These are phyloP conservation scores for Cutaneotrichosporon cavernicola DNA, from an alignment of 1,284 basidiomycete genomes.

Conservation along the genomic window DNA sequence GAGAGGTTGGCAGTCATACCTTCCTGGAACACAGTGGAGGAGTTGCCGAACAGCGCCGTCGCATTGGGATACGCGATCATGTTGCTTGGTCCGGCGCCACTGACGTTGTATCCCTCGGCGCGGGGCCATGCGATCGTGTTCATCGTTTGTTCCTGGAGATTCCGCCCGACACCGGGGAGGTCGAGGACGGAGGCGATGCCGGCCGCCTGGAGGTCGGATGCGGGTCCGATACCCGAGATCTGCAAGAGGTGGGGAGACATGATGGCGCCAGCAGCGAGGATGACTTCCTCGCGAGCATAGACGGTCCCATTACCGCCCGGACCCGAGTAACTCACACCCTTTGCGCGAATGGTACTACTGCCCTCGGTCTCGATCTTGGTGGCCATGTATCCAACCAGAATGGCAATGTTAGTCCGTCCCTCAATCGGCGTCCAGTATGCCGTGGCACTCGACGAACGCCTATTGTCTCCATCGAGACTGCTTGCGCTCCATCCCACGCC, in stretches of 20 bases:
- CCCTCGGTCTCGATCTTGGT: constrained; percentile 59
- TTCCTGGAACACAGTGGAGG: background rate
- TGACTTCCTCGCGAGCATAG: constrained; percentile 57
- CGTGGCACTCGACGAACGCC: constrained; percentile 54
- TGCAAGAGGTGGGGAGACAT: constrained; percentile 66
- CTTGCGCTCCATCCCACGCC: constrained; percentile 57
- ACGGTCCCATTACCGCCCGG: constrained; percentile 52
- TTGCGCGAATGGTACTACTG: constrained; percentile 57
- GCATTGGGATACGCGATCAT: constrained; percentile 33
- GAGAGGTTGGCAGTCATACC: constrained; percentile 3
- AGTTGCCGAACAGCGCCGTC: constrained; percentile 20
- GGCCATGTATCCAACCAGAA: constrained; percentile 60
- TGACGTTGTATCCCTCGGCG: constrained; percentile 36
- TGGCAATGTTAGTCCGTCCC: constrained; percentile 63
- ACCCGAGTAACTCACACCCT: constrained; percentile 58
- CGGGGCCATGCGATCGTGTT: constrained; percentile 34
- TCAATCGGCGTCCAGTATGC: constrained; percentile 48
- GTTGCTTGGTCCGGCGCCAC: constrained; percentile 29
- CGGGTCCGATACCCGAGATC: constrained; percentile 69
- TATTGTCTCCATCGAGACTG: constrained; percentile 37
- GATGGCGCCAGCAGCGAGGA: constrained; percentile 61
- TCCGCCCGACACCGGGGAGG: constrained; percentile 68
- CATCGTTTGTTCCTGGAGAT: constrained; percentile 66
- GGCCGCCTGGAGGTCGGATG: constrained; percentile 58
- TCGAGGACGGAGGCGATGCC: constrained; percentile 58